phyloP scores from a whole-genome alignment of 192 early-diverging fungal species.

The Entomortierella lignicola region DNA sequence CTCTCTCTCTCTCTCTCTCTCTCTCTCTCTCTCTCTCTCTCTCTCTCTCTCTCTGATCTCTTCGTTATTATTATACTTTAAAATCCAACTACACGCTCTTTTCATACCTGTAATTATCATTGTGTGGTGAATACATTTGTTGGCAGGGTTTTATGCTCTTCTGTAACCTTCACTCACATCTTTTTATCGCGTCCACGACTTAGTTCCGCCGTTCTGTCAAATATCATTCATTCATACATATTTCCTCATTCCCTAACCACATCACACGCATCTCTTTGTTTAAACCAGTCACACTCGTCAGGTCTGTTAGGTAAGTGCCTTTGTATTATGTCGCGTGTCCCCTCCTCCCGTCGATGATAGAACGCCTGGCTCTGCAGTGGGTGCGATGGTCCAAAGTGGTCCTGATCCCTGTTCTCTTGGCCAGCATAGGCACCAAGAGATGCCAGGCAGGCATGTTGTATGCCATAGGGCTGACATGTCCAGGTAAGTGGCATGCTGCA shows the following conservation, averaged over 20 bases:
- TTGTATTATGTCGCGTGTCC: background rate
- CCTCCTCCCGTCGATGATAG: background rate
- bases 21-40: too few species aligned
- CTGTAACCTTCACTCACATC: slow-evolving; percentile 1
- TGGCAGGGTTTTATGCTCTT: too few species aligned
- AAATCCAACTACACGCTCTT: too few species aligned
- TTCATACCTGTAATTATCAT: too few species aligned
- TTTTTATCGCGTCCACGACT: slow-evolving; percentile 4
- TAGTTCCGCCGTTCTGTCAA: background rate
- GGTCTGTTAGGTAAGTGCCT: background rate
- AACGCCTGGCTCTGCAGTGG: slow-evolving; percentile 6
- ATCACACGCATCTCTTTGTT: background rate
- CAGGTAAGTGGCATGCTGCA: slow-evolving; percentile 28
- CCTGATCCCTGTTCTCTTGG: slow-evolving; percentile 41
- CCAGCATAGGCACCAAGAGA: slow-evolving; percentile 30
- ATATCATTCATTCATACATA: slow-evolving; percentile 3
- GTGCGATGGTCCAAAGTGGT: slow-evolving; percentile 14
- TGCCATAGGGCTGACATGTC: slow-evolving; percentile 27
- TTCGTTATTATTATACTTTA: too few species aligned
- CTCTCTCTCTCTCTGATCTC: too few species aligned
- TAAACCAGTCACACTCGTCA: background rate
- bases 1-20: too few species aligned
- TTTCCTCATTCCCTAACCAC: background rate
- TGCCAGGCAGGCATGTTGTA: slow-evolving; percentile 41
- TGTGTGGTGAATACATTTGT: too few species aligned